These are phyloP conservation scores for Entomortierella lignicola DNA, from an alignment of 192 early-diverging fungal genomes.

Conservation along the genomic window DNA sequence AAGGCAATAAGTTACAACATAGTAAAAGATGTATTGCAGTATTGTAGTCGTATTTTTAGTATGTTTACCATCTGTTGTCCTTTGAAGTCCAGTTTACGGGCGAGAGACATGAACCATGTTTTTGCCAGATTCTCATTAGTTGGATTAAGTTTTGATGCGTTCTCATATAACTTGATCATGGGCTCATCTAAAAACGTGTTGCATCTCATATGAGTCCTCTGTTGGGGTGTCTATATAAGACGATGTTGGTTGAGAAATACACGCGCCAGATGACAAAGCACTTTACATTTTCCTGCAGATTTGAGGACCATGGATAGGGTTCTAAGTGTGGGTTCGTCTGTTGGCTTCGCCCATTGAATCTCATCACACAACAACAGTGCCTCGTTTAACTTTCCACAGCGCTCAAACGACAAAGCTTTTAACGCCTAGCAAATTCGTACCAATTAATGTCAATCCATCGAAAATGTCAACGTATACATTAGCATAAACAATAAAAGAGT, in stretches of 20 bases:
- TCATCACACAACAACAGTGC: conserved; percentile 70
- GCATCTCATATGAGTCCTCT: too few relatives aligned
- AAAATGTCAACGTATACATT: too few relatives aligned
- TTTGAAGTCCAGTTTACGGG: conserved; percentile 73
- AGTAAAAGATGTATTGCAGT: too few relatives aligned
- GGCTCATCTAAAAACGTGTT: conserved; percentile 61
- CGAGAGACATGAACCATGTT: conserved; percentile 88
- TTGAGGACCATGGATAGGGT: conserved; percentile 68
- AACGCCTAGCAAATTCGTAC: conserved; percentile 63
- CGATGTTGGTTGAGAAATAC: too few relatives aligned
- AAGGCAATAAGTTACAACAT: not conserved
- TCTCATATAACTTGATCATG: conserved; percentile 80
- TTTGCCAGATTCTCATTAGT: conserved; percentile 77
- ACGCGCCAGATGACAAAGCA: too few relatives aligned
- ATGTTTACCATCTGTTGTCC: conserved; percentile 68
- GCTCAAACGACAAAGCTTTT: conserved; percentile 78
- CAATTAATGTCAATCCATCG: too few relatives aligned
- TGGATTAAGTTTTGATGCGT: conserved; percentile 67
- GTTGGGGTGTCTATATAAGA: not conserved
- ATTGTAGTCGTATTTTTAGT: too few relatives aligned
- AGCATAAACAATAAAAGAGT: too few relatives aligned
- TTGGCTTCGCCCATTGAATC: conserved; percentile 69
- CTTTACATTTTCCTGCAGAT: conserved; percentile 65
- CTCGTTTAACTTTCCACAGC: conserved; percentile 72
- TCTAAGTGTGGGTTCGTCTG: conserved; percentile 71